Conservation (phyloP, 139 green algal species). For the Pleodorina starrii region DNA sequence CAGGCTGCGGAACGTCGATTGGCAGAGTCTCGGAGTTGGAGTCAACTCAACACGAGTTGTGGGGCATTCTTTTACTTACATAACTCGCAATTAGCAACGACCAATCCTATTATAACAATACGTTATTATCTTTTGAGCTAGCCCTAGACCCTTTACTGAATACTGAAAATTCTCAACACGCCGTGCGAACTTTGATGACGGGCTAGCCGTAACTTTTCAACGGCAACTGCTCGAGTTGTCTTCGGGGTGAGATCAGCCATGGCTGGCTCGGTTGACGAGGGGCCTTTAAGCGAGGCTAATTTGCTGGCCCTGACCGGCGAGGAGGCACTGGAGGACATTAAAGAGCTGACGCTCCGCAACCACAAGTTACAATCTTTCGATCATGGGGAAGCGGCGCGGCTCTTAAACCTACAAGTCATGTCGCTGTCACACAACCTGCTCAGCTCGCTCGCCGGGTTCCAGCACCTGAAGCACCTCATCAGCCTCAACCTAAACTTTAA, state of each 20-base stretch:
- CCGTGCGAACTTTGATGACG: no score
- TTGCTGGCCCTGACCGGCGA: conserved; percentile 51
- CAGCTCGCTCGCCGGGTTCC: conserved; percentile 39
- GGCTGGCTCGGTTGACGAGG: neutral
- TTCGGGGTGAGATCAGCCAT: conserved; percentile 5
- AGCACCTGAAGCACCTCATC: conserved; percentile 37
- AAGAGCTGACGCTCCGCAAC: conserved; percentile 48
- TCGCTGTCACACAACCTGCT: conserved; percentile 63
- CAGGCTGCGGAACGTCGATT: no score
- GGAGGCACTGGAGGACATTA: conserved; percentile 39
- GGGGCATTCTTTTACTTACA: no score
- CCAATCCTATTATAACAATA: no score
- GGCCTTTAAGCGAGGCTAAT: conserved; percentile 2
- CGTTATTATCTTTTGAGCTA: no score
- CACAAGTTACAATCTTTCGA: conserved; percentile 47
- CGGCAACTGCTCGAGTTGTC: no score
- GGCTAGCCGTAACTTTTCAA: no score
- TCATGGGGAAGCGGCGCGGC: neutral
- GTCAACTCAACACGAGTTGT: no score
- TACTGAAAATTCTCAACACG: no score
- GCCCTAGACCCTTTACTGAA: no score
- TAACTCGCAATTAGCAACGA: no score
- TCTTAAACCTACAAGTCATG: conserved; percentile 44
- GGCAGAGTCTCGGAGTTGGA: no score
- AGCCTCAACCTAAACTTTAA: conserved; percentile 64